phyloP scores from a whole-genome alignment of 2,329 filamentous ascomycete genomes.

The Fusarium solani-melongenae region DNA sequence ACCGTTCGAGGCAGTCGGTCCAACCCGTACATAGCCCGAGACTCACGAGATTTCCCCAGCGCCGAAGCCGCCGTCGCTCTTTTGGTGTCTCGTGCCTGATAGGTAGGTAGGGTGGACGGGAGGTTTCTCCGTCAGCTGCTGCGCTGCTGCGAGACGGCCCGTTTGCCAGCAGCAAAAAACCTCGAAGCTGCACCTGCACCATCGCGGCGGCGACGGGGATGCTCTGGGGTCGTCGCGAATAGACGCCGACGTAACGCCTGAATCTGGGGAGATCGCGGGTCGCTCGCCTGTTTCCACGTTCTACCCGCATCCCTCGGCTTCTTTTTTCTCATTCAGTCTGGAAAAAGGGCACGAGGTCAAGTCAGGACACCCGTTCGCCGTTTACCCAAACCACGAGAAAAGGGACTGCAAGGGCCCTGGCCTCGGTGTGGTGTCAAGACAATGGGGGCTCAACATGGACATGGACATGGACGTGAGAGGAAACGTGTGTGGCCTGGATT shows the following conservation, averaged over 20 bases:
- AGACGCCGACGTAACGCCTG: conserved; percentile 5
- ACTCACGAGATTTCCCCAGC: conserved; percentile 11
- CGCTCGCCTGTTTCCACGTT: not conserved
- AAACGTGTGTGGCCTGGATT: conserved; percentile 26
- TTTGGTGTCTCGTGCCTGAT: not conserved
- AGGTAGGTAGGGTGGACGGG: conserved; percentile 8
- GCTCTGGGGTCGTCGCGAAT: not conserved
- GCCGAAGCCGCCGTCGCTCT: conserved; percentile 7
- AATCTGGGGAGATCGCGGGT: not conserved
- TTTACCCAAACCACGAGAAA: not conserved
- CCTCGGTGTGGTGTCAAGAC: conserved; percentile 14
- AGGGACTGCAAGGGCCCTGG: conserved; percentile 2
- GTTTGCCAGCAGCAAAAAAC: conserved; percentile 16
- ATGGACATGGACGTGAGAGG: conserved; percentile 20
- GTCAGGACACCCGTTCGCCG: conserved; percentile 9
- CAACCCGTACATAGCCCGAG: conserved; percentile 1
- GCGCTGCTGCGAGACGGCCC: conserved; percentile 24
- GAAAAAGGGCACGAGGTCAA: conserved; percentile 21
- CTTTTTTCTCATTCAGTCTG: not conserved
- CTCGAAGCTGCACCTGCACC: not conserved
- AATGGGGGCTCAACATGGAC: conserved; percentile 27
- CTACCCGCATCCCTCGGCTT: not conserved
- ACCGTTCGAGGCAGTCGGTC: conserved; percentile 9
- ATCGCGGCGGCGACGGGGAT: not conserved
- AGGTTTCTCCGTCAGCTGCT: conserved; percentile 16